Base-by-base conservation (phyloP, 345 rosid genomes). In the Pistacia vera region DNA sequence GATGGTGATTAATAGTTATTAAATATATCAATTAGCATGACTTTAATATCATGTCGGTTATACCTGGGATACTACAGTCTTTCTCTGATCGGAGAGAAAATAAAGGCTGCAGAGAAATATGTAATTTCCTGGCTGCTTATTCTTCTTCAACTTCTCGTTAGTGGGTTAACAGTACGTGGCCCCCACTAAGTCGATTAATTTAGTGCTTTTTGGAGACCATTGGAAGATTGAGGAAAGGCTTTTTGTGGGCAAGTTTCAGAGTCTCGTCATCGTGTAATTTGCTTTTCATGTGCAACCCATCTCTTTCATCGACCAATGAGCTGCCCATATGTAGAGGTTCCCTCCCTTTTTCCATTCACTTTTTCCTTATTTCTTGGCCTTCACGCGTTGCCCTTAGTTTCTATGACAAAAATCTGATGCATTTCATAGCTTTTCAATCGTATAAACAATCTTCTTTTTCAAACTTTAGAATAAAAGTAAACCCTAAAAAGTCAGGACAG, bases 241-340 rank as follows among this genome's bases (percentile, higher is more conserved):
- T 66, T 7, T 11, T 55, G 68, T 49, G 68, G 69, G 49, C 30
- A 20, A 44, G 10, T 48, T 56, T 56, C 60, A 60, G 2, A 22
- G 61, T 67, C 74, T 33, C 70, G 55, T 80, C 81, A 75, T 79
- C 78, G 68, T 28, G 60, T 59, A 46, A 75, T 33, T 33, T 38
- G 22, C 10, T 59, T 72, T 77, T 72, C 86, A 82, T 83, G 85
- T 84, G 89, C 90, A 74, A 36, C 52, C 81, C 77, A 83, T 79
- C 74, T 38, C 14, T 68, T 77, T 78, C 78, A 68, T 65, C 68
- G 80, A 81, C 87, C 86, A 80, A 82, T 82, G 81, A 77, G 73
- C 70, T 79, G 75, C 72, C 82, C 79, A 72, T 41, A 41, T 69
- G 74, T 75, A 75, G 54, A 65, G 59, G 30, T 73, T 71, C 75